Evolutionary conservation across 345 rosid genomes (phyloP).

Genomic region (Gossypium australe): DNA sequence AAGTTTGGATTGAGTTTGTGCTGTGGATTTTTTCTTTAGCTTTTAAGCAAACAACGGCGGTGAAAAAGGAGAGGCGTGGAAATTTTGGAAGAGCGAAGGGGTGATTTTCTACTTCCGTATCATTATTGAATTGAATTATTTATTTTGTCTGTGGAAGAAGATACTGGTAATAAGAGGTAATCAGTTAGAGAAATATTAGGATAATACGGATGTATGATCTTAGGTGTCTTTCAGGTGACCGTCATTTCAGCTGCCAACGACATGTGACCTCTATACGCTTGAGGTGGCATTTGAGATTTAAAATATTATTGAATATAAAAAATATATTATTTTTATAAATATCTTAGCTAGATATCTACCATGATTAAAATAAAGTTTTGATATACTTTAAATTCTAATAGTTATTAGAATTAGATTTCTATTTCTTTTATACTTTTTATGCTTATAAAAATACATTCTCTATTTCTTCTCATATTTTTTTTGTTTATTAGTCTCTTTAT

Average conservation of each 20-base stretch:
- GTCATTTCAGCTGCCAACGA: background rate
- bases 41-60: background rate
- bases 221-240: conserved; percentile 1
- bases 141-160: background rate
- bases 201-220: background rate
- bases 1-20: background rate
- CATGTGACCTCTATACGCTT: background rate
- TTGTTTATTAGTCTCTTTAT: no score
- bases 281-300: background rate
- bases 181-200: background rate
- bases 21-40: background rate
- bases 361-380: accelerated
- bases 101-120: background rate
- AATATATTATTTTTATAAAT: no score
- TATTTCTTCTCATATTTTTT: accelerated
- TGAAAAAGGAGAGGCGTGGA: background rate
- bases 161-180: background rate
- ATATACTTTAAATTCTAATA: no score
- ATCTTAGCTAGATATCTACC: accelerated
- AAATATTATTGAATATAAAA: no score
- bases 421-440: no score
- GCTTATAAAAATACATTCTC: no score
- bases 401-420: no score
- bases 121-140: background rate
- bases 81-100: background rate